Evolutionary conservation across 176 grass and related monocot genomes (phyloP).

Genomic region (Pontederia crassipes): DNA sequence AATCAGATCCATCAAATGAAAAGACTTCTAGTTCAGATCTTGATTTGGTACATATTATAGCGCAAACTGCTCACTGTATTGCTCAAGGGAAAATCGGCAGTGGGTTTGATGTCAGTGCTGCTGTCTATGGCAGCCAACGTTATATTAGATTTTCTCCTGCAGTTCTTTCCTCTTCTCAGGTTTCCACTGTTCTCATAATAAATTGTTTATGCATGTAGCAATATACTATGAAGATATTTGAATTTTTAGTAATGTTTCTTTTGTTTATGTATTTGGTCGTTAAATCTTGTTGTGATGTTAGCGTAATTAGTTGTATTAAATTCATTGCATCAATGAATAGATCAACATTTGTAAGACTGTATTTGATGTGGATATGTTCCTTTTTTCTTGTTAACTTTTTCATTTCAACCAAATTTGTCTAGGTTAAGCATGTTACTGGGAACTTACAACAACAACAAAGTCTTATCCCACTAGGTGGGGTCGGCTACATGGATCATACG

Average conservation of each 20-base stretch:
- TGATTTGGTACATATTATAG: conserved; percentile 74
- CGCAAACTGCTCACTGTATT: conserved; percentile 94
- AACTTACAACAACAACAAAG: too few relatives aligned
- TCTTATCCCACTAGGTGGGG: too few relatives aligned
- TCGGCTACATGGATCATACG: too few relatives aligned
- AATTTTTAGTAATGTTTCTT: background rate
- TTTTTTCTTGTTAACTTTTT: too few relatives aligned
- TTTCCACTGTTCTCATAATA: conserved; percentile 18
- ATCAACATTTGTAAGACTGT: too few relatives aligned
- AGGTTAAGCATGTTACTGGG: too few relatives aligned
- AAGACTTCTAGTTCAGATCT: conserved; percentile 29
- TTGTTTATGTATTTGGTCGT: background rate
- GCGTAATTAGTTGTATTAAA: too few relatives aligned
- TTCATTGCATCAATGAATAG: too few relatives aligned
- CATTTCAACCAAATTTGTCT: too few relatives aligned
- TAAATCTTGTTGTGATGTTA: too few relatives aligned
- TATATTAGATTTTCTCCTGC: conserved; percentile 79
- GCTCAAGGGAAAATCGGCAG: conserved; percentile 95
- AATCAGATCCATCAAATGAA: conserved; percentile 19
- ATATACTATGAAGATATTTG: background rate
- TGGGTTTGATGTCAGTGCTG: conserved; percentile 92
- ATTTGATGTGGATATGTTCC: too few relatives aligned
- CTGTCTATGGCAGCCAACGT: conserved; percentile 80
- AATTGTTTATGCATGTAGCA: background rate
- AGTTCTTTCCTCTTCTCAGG: conserved; percentile 62